These are phyloP conservation scores for Tulasnella sp. DNA, from an alignment of 768 basidiomycete species.

Conservation along the genomic window DNA sequence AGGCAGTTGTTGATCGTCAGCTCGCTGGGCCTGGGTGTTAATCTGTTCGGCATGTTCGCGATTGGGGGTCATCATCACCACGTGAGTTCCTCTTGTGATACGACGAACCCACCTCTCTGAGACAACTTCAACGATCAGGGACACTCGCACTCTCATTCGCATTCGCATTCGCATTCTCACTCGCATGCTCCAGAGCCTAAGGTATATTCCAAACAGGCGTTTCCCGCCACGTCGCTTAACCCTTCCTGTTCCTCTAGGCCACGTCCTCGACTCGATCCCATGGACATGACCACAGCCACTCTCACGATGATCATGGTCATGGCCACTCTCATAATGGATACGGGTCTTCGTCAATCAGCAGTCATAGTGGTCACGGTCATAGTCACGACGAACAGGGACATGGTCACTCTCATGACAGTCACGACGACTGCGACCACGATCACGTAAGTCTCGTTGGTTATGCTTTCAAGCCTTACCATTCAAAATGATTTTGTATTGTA, in stretches of 20 bases:
- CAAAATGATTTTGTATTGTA: background rate
- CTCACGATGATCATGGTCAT: constrained; percentile 12
- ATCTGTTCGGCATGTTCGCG: constrained; percentile 97
- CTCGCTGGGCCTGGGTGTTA: constrained; percentile 79
- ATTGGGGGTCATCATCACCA: constrained; percentile 94
- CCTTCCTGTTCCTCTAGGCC: background rate
- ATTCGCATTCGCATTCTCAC: constrained; percentile 25
- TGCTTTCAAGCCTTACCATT: background rate
- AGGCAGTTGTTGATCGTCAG: constrained; percentile 81
- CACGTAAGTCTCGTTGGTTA: background rate
- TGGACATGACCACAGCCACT: constrained; percentile 22
- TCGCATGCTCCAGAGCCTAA: constrained; percentile 4
- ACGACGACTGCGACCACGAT: constrained; percentile 17
- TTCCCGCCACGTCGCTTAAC: background rate
- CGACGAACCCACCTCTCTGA: background rate
- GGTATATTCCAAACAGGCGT: background rate
- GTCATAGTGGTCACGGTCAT: constrained; percentile 15
- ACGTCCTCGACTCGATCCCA: background rate
- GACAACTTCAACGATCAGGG: constrained; percentile 21
- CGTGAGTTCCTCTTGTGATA: constrained; percentile 29
- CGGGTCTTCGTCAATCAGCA: constrained; percentile 21
- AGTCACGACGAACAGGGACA: constrained; percentile 12
- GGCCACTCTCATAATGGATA: background rate
- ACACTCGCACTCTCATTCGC: constrained; percentile 43
- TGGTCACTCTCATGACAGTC: constrained; percentile 14